phyloP scores from a whole-genome alignment of 1,139 yeast genomes.

The Ogataea hybrid region DNA sequence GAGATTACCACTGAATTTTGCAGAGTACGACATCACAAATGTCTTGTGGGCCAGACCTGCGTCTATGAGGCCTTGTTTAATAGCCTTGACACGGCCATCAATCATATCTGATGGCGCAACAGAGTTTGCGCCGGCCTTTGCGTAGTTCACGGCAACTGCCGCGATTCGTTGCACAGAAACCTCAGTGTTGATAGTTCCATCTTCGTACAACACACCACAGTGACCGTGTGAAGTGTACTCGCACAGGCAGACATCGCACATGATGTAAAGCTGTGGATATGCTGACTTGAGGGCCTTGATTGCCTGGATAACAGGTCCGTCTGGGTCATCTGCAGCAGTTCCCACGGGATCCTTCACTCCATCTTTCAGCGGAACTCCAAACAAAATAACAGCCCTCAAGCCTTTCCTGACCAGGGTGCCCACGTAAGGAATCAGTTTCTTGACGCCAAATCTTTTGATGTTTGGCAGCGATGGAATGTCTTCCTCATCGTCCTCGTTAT shows the following conservation, averaged over 20 bases:
- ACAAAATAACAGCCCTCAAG: conserved; percentile 76
- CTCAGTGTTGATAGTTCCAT: conserved; percentile 79
- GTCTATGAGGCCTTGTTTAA: conserved; percentile 78
- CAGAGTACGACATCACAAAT: conserved; percentile 90
- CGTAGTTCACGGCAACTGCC: conserved; percentile 94
- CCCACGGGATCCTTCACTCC: conserved; percentile 80
- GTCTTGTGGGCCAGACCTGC: conserved; percentile 87
- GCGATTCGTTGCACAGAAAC: conserved; percentile 79
- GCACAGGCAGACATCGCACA: conserved; percentile 96
- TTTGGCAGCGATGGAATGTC: conserved; percentile 78
- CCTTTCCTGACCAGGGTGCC: conserved; percentile 74
- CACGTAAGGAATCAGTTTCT: conserved; percentile 73
- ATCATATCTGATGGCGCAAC: conserved; percentile 99
- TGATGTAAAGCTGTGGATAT: conserved; percentile 80
- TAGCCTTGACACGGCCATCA: conserved; percentile 90
- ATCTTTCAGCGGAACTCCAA: conserved; percentile 82
- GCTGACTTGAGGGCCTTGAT: conserved; percentile 59
- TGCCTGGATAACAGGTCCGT: conserved; percentile 89
- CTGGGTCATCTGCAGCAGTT: conserved; percentile 92
- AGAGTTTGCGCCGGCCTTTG: conserved; percentile 91
- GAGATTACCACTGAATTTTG: conserved; percentile 86
- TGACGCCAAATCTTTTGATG: conserved; percentile 83
- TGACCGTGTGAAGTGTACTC: conserved; percentile 97
- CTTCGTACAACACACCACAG: conserved; percentile 87
- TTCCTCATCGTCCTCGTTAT: conserved; percentile 76